Evolutionary conservation across 1,139 yeast species (phyloP), one percentile per base, ranked within the genome.

Genomic region (Sugiyamaella pinicola): DNA sequence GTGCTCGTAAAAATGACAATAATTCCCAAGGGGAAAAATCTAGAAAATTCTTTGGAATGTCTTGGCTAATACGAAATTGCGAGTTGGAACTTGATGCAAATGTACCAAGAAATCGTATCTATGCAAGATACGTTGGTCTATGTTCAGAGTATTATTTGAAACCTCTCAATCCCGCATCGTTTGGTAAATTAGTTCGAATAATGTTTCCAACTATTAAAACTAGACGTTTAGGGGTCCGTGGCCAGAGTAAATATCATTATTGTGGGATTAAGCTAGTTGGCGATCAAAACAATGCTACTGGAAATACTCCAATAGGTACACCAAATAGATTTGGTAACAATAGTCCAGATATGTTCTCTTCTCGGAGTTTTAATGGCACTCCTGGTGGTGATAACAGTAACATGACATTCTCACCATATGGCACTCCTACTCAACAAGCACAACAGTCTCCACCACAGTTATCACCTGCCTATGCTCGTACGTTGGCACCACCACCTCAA

Each of bases 171-270:
- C 95, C 95, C 13, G 96, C 96, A 0, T 83, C 91, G 10, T 83
- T 90, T 68, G 97, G 97, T 15, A 88, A 88, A 65, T 74, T 90
- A 44, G 91, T 90, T 10, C 78, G 87, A 57, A 75, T 85, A 7
- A 72, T 85, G 12, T 89, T 82, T 64, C 96, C 96, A 1, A 77
- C 76, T 53, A 74, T 89, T 58, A 84, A 87, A 29, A 87, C 96
- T 0, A 78, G 97, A 61, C 77, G 98, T 57, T 74, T 90, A 55
- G 98, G 97, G 10, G 84, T 85, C 71, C 76, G 96, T 51, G 96
- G 96, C 7, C 91, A 87, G 65, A 84, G 93, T 18, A 87, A 88
- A 64, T 90, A 91, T 68, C 96, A 90, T 67, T 91, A 90, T 67
- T 88, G 96, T 71, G 97, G 97, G 1, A 76, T 90, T 50, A 80